Evolutionary conservation across 2,329 filamentous ascomycete genomes (phyloP), one percentile per base, ranked within the genome.

Genomic region (Penicillium verrucosum): DNA sequence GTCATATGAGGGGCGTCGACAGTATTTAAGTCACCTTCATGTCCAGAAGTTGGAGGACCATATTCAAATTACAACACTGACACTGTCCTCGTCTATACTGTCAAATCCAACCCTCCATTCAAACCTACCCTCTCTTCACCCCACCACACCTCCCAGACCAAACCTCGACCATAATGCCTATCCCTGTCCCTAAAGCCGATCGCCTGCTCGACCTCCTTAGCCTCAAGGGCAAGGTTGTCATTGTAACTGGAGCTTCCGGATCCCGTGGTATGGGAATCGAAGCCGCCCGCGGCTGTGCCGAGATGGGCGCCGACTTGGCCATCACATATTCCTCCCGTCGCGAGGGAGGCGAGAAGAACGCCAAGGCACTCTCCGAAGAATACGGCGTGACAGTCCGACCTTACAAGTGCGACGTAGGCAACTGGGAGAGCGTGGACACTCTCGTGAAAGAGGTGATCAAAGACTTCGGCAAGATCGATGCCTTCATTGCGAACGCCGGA

Each of bases 381-480:
- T 87, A 85, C 75, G 84, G 84, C 62, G 76, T 87, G 74, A 87
- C 86, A 77, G 79, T 79, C 73, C 87, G 86, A 77, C 83, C 85
- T 59, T 88, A 88, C 82, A 85, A 88, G 77, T 82, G 80, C 75
- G 76, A 85, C 68, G 79, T 87, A 62, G 77, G 80, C 70, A 77
- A 78, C 73, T 85, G 81, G 76, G 77, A 79, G 57, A 78, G 77
- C 66, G 82, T 84, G 56, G 74, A 83, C 70, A 73, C 80, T 72
- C 75, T 86, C 54, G 83, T 87, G 66, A 73, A 78, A 61, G 77
- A 83, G 42, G 83, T 87, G 51, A 77, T 87, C 70, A 77, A 79
- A 63, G 89, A 92, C 69, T 92, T 92, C 65, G 85, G 85, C 73
- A 81, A 85, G 75, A 82, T 88, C 67, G 85, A 88, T 67, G 82